Base-by-base conservation (phyloP, 768 basidiomycete species). In the Suillus placidus region DNA sequence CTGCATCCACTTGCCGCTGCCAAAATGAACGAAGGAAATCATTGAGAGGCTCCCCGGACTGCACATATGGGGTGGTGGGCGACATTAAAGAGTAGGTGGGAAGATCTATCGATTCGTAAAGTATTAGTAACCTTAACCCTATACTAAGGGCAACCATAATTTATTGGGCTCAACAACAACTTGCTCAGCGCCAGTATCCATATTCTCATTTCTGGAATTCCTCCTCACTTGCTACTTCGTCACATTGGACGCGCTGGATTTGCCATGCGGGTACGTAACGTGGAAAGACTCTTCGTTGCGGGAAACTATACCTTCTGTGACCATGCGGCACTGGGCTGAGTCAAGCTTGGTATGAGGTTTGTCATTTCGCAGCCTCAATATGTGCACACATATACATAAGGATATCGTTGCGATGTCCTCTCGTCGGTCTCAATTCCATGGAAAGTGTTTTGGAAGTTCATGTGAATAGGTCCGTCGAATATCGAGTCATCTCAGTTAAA, bases 1-100 rank as follows among this genome's bases (percentile, higher is more conserved):
- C 93, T 7, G 87, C 82, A 75, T 93, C 89, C 66, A 95, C 86
- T 74, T 95, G 94, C 51, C 93, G 80, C 72, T 93, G 92, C 95
- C 95, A 97, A 78, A 97, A 97, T 5, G 87, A 86, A 63, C 88
- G 87, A 63, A 97, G 80, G 74, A 96, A 95, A 47, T 91, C 88
- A 71, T 94, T 90, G 52, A 97, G 82, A n/a, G 89, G 89, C 72
- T 95, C 92, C 55, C 94, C 93, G 9, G 93, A 79, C 73, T 92
- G 90, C 14, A 96, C 93, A 68, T 83, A 92, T 3, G 93, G 92
- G 64, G 81, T 78, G 47, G 73, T 74, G 58, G 76, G 77, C 12
- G 77, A 76, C 76, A 78, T 77, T 45, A 52, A 62, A 62, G 35
- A 60, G 40, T 47, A n/a, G 57, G 61, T 61, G 69, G 75, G 45